Evolutionary conservation across 805 yeast genomes (phyloP), one percentile per base, ranked within the genome.

Genomic region (Saturnispora silvae): DNA sequence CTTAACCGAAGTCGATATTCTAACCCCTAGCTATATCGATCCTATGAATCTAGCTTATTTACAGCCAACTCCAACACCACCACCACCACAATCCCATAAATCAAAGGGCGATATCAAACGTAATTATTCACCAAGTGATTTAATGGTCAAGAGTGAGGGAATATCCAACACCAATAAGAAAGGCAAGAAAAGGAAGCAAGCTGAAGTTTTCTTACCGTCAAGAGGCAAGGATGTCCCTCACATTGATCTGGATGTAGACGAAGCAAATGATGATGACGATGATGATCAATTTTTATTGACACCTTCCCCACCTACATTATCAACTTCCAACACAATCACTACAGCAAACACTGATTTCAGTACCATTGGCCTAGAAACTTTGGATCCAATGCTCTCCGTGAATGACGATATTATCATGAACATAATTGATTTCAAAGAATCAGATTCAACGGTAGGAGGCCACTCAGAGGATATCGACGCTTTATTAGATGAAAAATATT

Each of bases 31-130:
- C n/a, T 26, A 19, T 28, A 32, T 32, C 13, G 61, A 58, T 43
- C 61, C 63, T 7, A 48, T 52, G 20, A 54, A 53, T 35, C 42
- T 59, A 17, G 53, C 58, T 16, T 58, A 53, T 38, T 11, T 25
- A 10, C 11, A 25, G 10, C 7, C n/a, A 6, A 11, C 10, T 11
- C 6, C 10, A 11, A 25, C 15, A 11, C 15, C n/a, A 17, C 17
- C 31, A 28, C 17, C 31, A 28, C 20, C 18, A 14, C 20, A 7
- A 15, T n/a, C 17, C 4, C 31, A 15, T 8, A 6, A 13, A 5
- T 28, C 17, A 5, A n/a, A n/a, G n/a, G n/a, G n/a, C n/a, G n/a
- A n/a, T n/a, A n/a, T n/a, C n/a, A n/a, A n/a, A n/a, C n/a, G n/a
- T n/a, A 28, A 25, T 31, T 22, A 31, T 15, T 36, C 39, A 19